Conservation (phyloP, 1,139 yeast species). For the Petasospora rhodanensis region DNA sequence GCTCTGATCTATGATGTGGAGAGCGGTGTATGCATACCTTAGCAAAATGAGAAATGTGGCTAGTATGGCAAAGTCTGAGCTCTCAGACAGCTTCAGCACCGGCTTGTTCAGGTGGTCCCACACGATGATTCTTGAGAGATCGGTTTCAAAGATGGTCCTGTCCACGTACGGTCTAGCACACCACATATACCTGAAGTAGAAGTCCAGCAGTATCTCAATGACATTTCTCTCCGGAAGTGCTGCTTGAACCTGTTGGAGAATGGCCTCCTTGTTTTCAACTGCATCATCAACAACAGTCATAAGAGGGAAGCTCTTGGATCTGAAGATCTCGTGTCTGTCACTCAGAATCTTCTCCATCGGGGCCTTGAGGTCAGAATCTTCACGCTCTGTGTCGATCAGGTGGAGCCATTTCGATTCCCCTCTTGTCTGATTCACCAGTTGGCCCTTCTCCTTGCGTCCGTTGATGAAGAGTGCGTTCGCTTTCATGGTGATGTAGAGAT, state of each 20-base stretch:
- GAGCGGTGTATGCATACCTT: constrained; percentile 32
- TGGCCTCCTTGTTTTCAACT: constrained; percentile 1
- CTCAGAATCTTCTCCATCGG: constrained; percentile 6
- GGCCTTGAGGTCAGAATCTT: constrained; percentile 9
- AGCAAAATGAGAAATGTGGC: constrained; percentile 39
- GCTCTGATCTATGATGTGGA: constrained; percentile 8
- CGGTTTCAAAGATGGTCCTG: constrained; percentile 27
- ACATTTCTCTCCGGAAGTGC: constrained; percentile 31
- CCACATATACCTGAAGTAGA: constrained; percentile 37
- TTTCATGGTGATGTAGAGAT: constrained; percentile 11
- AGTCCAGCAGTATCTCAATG: constrained; percentile 27
- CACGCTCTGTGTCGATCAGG: constrained; percentile 12
- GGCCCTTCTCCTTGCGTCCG: constrained; percentile 9
- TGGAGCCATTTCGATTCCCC: constrained; percentile 19
- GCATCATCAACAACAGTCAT: constrained; percentile 4
- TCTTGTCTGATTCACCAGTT: constrained; percentile 16
- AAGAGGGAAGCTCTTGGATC: constrained; percentile 4
- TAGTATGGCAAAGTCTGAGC: constrained; percentile 34
- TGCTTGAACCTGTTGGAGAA: constrained; percentile 14
- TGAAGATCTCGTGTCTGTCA: constrained; percentile 11
- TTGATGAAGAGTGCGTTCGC: constrained; percentile 5
- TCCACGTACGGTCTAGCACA: constrained; percentile 42
- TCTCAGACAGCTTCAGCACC: constrained; percentile 20
- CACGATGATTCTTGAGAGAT: constrained; percentile 11
- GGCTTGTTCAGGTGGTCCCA: constrained; percentile 1